Base-by-base conservation (phyloP, 805 yeast species). In the Starmera amethionina region DNA sequence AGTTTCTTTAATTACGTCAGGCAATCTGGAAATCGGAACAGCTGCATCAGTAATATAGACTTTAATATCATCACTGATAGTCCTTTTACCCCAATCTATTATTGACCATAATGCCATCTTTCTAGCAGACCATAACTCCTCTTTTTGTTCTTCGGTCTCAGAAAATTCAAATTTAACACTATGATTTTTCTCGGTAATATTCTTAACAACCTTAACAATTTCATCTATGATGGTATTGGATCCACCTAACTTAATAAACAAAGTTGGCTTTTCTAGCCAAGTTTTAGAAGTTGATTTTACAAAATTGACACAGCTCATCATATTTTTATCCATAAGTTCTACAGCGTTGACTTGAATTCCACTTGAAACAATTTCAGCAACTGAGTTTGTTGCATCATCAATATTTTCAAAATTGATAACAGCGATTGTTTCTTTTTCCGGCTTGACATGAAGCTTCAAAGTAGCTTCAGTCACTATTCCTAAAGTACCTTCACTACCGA, bases 1-100 rank as follows among this genome's bases (percentile, higher is more conserved):
- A 3, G 87, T 76, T 36, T 71, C 77, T 27, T 70, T 65, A 36
- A 84, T 77, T 30, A 82, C 70, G n/a, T 64, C 62, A 3, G 90
- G 77, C 35, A 84, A 66, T 41, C 65, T 65, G 0, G 89, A 80
- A 37, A 84, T 69, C 3, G 94, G 94, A 13, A 84, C 93, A 5
- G 89, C 89, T 5, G 83, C 85, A 61, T 84, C 94, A 0, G 93
- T 84, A 27, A 88, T 81, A 72, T 85, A 77, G 33, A 74, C 61
- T 50, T 70, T 73, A 7, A 79, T 75, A 10, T 62, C 51, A 22
- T 75, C 72, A 39, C 68, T 61, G 7, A 62, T 52, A 7, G 54
- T 51, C 49, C 56, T 51, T 42, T 66, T 63, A 0, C 90, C 90
- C 62, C 81, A 76, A 47, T 82, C 86, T 37, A 82, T 64, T 3